Percentiles rank a stretch among this genome's conserved stretches.
These are phyloP conservation scores for Quercus robur DNA, from an alignment of 306 rosid species.

Conservation along the genomic window DNA sequence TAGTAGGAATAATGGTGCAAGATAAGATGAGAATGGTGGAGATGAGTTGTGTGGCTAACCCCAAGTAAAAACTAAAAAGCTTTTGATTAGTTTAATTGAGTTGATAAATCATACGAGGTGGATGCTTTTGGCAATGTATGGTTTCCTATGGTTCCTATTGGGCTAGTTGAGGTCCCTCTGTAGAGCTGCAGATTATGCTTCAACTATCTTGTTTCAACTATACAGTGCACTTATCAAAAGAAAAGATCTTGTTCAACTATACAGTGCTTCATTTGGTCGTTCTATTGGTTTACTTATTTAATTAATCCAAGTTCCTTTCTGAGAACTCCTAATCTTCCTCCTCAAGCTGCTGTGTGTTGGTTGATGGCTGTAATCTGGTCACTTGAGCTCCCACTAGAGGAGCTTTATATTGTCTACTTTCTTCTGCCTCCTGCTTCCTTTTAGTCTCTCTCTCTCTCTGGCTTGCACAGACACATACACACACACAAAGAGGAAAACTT, in stretches of 20 bases:
- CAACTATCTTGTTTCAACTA: not conserved
- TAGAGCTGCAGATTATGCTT: not conserved
- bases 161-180: not conserved
- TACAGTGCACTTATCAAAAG: no score
- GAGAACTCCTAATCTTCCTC: not conserved
- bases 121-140: not conserved
- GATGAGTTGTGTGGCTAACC: not conserved
- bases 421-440: not conserved
- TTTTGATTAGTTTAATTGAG: not conserved
- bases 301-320: not conserved
- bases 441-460: not conserved
- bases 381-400: not conserved
- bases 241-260: no score
- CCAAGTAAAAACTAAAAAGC: not conserved
- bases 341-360: not conserved
- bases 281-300: not conserved
- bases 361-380: not conserved
- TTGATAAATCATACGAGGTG: not conserved
- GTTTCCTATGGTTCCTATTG: not conserved
- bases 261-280: not conserved
- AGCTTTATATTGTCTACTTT: not conserved
- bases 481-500: not conserved
- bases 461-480: no score
- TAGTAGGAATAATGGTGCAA: not conserved
- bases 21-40: not conserved